Conservation (phyloP, 2,329 filamentous ascomycete genomes). For the Pseudohalonectria lignicola region DNA sequence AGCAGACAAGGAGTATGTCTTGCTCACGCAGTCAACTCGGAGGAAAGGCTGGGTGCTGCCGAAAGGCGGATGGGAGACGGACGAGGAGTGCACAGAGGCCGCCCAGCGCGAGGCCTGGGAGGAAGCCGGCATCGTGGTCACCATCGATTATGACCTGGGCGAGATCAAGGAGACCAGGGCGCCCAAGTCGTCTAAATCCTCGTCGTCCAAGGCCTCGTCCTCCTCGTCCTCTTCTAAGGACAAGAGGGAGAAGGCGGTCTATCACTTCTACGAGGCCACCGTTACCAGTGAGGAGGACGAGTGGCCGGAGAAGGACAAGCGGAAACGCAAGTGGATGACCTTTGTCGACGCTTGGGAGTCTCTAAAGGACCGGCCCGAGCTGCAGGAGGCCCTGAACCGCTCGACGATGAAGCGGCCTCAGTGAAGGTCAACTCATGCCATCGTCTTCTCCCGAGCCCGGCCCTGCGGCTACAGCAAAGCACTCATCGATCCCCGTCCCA, state of each 20-base stretch:
- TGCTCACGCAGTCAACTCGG: slow-evolving; percentile 86
- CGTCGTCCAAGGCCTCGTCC: slow-evolving; percentile 29
- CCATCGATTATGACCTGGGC: slow-evolving; percentile 75
- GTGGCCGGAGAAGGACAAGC: slow-evolving; percentile 93
- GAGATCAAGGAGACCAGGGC: slow-evolving; percentile 75
- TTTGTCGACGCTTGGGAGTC: slow-evolving; percentile 72
- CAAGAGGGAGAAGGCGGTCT: slow-evolving; percentile 50
- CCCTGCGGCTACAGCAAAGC: neutral
- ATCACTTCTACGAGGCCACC: slow-evolving; percentile 79
- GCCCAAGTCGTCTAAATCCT: slow-evolving; percentile 43
- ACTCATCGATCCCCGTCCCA: neutral
- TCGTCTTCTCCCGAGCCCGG: neutral
- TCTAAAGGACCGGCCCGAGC: slow-evolving; percentile 69
- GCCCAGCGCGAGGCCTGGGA: slow-evolving; percentile 94
- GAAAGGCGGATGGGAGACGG: slow-evolving; percentile 95
- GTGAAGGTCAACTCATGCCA: neutral
- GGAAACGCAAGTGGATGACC: slow-evolving; percentile 81
- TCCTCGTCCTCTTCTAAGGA: slow-evolving; percentile 44
- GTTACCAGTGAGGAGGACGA: slow-evolving; percentile 75
- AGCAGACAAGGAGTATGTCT: slow-evolving; percentile 72
- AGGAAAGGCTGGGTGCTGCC: slow-evolving; percentile 93
- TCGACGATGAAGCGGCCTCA: slow-evolving; percentile 52
- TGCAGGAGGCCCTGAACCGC: slow-evolving; percentile 75
- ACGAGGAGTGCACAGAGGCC: slow-evolving; percentile 78
- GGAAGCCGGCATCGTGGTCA: slow-evolving; percentile 85